Conservation (phyloP, 345 rosid species). For the Citrus medica region DNA sequence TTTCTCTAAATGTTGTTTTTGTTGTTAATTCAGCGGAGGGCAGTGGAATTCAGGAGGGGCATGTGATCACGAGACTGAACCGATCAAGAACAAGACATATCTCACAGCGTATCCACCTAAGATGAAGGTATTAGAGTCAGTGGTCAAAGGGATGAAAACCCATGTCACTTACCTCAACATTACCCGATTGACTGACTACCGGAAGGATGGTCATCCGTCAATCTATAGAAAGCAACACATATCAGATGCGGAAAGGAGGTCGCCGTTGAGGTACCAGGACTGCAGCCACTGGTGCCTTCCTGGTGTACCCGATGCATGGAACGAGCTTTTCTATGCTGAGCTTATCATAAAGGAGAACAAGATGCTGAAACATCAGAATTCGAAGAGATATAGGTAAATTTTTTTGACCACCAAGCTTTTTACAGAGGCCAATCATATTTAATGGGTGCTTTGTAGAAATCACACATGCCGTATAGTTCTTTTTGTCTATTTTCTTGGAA, state of each 20-base stretch:
- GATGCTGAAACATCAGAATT: conserved; percentile 35
- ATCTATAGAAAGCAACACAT: conserved; percentile 62
- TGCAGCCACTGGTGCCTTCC: conserved; percentile 99
- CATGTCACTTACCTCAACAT: conserved; percentile 80
- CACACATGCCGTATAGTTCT: conserved; percentile 14
- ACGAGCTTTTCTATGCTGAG: conserved; percentile 78
- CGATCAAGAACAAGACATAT: conserved; percentile 75
- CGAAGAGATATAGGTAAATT: conserved; percentile 25
- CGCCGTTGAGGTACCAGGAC: conserved; percentile 69
- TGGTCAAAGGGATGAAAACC: conserved; percentile 69
- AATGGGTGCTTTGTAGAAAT: background rate
- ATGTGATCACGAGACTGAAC: conserved; percentile 78
- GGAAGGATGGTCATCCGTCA: conserved; percentile 96
- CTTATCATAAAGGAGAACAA: conserved; percentile 50
- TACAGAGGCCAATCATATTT: background rate
- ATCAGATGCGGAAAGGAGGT: conserved; percentile 40
- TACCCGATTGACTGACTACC: conserved; percentile 75
- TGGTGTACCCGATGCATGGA: conserved; percentile 94
- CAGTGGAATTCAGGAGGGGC: conserved; percentile 99
- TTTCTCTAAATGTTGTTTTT: background rate
- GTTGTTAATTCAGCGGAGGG: conserved; percentile 61
- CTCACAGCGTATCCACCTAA: conserved; percentile 62
- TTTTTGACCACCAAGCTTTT: background rate
- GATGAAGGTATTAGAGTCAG: conserved; percentile 79
- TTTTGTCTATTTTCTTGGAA: conserved; percentile 2